phyloP scores from a whole-genome alignment of 2,329 filamentous ascomycete species.

The Laburnicola sp. region DNA sequence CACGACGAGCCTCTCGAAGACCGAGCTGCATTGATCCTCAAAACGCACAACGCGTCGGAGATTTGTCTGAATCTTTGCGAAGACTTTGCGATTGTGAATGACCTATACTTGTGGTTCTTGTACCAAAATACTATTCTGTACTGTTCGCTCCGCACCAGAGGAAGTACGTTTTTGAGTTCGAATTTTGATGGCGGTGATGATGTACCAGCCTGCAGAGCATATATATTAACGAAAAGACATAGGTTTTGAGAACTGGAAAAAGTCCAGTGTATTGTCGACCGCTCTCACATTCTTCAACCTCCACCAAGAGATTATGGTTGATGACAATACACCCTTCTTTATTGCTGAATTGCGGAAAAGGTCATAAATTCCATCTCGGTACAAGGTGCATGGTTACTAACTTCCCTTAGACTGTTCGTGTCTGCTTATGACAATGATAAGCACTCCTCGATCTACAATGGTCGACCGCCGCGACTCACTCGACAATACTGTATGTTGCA shows the following conservation, averaged over 20 bases:
- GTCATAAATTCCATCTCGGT: too few species aligned
- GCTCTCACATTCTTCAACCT: slow-evolving; percentile 44
- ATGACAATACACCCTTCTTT: slow-evolving; percentile 42
- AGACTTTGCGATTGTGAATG: slow-evolving; percentile 37
- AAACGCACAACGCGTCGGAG: slow-evolving; percentile 33
- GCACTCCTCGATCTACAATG: slow-evolving; percentile 55
- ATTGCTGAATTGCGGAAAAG: slow-evolving; percentile 41
- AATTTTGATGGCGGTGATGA: not conserved
- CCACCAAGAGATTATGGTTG: slow-evolving; percentile 39
- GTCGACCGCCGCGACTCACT: slow-evolving; percentile 58
- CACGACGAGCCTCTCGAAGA: slow-evolving; percentile 33
- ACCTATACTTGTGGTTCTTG: slow-evolving; percentile 40
- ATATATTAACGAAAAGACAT: too few species aligned
- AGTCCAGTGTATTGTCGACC: slow-evolving; percentile 34
- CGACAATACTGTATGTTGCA: slow-evolving; percentile 59
- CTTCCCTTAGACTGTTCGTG: slow-evolving; percentile 23
- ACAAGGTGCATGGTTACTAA: not conserved
- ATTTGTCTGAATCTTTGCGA: slow-evolving; percentile 40
- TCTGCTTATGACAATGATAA: slow-evolving; percentile 52
- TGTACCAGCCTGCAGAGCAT: too few species aligned
- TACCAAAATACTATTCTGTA: slow-evolving; percentile 35
- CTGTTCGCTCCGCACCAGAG: slow-evolving; percentile 32
- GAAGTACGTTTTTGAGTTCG: slow-evolving; percentile 27
- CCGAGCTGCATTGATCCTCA: slow-evolving; percentile 25
- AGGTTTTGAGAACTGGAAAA: slow-evolving; percentile 39